Evolutionary conservation across 441 rosid genomes (phyloP).

Genomic region (Syzygium malaccense): DNA sequence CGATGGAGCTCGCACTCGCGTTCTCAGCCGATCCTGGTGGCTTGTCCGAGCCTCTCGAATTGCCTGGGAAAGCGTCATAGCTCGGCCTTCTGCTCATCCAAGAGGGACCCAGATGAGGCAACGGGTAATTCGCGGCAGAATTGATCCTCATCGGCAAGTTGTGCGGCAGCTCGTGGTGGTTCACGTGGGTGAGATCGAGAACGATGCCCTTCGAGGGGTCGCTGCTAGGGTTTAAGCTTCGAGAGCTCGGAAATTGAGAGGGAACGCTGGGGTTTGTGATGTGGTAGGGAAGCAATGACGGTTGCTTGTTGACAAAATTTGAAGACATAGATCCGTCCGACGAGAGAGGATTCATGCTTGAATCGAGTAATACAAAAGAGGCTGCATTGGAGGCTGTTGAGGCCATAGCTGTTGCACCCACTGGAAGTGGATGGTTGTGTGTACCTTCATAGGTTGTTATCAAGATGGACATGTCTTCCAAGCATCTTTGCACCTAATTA

Average conservation of each 20-base stretch:
- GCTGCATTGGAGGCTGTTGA: slow-evolving; percentile 52
- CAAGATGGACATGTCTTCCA: slow-evolving; percentile 88
- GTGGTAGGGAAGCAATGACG: slow-evolving; percentile 1
- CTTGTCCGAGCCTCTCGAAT: not conserved
- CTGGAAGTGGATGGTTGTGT: slow-evolving; percentile 91
- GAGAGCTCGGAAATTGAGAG: not conserved
- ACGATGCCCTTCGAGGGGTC: slow-evolving; percentile 37
- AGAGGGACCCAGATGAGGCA: not conserved
- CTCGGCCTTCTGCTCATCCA: not conserved
- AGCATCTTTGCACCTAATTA: slow-evolving; percentile 82
- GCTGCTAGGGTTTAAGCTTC: slow-evolving; percentile 12
- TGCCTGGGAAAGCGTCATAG: not conserved
- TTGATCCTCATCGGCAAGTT: slow-evolving; percentile 1
- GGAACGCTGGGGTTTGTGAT: slow-evolving; percentile 7
- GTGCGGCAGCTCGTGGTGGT: not conserved
- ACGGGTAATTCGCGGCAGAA: not conserved
- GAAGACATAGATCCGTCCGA: not conserved
- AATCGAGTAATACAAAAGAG: slow-evolving; percentile 41
- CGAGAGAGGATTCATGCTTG: slow-evolving; percentile 18
- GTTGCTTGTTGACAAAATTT: slow-evolving; percentile 2
- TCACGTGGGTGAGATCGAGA: slow-evolving; percentile 34
- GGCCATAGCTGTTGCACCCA: slow-evolving; percentile 93
- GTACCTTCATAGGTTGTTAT: slow-evolving; percentile 97
- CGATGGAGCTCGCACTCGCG: slow-evolving; percentile 17
- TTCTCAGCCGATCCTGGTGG: slow-evolving; percentile 8